Evolutionary conservation across 805 yeast species (phyloP).

Genomic region (Brettanomyces bruxellensis): DNA sequence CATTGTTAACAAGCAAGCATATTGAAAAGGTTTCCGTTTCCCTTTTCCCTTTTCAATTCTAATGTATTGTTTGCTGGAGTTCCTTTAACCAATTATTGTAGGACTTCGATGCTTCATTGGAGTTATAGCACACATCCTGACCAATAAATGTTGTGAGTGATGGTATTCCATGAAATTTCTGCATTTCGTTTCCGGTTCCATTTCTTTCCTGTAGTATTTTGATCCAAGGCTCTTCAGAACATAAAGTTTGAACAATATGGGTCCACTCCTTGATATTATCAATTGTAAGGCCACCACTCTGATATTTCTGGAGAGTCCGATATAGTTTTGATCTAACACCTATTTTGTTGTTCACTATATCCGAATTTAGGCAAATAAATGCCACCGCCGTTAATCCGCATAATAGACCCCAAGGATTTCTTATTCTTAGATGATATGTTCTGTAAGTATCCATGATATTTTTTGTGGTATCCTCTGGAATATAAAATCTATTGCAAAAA

Average conservation of each 20-base stretch:
- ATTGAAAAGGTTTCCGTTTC: not conserved
- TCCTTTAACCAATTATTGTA: conserved; percentile 23
- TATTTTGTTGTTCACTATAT: conserved; percentile 33
- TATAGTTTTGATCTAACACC: conserved; percentile 41
- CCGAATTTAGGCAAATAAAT: conserved; percentile 44
- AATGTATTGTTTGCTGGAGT: not conserved
- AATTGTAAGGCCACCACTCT: conserved; percentile 42
- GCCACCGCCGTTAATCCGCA: conserved; percentile 60
- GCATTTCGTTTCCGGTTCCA: conserved; percentile 1
- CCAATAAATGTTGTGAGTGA: conserved; percentile 14
- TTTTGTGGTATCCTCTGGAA: conserved; percentile 45
- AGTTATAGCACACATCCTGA: conserved; percentile 17
- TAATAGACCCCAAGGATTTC: conserved; percentile 59
- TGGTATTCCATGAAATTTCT: conserved; percentile 14
- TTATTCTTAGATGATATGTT: conserved; percentile 41
- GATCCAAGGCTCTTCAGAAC: conserved; percentile 56
- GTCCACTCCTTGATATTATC: conserved; percentile 46
- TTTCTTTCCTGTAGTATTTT: conserved; percentile 22
- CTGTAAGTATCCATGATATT: conserved; percentile 42
- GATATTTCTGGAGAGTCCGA: conserved; percentile 42
- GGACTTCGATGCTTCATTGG: conserved; percentile 23
- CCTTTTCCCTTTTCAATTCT: not conserved
- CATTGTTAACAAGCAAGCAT: no score
- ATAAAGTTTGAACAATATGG: conserved; percentile 41
- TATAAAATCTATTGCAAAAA: conserved; percentile 55